Conservation (phyloP, 441 rosid genomes). For the Cnidoscolus chayamansa region DNA sequence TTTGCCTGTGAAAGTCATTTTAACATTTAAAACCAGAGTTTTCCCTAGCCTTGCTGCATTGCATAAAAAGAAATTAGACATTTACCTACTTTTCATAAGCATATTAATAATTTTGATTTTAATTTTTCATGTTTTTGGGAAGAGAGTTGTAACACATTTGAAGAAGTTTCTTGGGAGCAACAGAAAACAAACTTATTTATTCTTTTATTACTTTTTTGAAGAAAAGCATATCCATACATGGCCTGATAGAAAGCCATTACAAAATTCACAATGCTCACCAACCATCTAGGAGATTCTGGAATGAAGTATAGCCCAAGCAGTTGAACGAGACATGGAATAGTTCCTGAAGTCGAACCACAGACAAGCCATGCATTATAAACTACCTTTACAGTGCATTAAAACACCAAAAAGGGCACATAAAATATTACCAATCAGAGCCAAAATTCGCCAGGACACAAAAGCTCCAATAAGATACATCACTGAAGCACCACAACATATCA, state of each 20-base stretch:
- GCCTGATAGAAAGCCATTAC: neutral
- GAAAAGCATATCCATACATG: neutral
- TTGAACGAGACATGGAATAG: constrained; percentile 67
- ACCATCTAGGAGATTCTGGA: constrained; percentile 92
- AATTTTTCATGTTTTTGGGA: neutral
- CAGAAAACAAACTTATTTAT: neutral
- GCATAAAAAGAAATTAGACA: neutral
- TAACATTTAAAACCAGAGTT: neutral
- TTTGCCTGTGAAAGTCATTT: constrained; percentile 48
- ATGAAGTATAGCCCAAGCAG: constrained; percentile 77
- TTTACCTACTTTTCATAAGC: neutral
- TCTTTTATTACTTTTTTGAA: neutral
- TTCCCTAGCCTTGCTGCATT: neutral
- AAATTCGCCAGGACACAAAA: constrained; percentile 52
- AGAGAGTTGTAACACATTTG: neutral
- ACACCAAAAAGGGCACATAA: constrained; percentile 10
- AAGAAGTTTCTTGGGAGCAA: neutral
- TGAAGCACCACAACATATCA: constrained; percentile 74
- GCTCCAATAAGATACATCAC: constrained; percentile 61
- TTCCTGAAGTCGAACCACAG: constrained; percentile 44
- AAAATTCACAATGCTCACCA: constrained; percentile 44
- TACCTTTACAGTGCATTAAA: constrained; percentile 6
- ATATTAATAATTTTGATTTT: neutral
- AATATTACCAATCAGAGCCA: constrained; percentile 60
- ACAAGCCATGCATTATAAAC: constrained; percentile 11